These are phyloP conservation scores for Tolypocladium sp. DNA, from an alignment of 2,329 filamentous ascomycete species.

Conservation along the genomic window DNA sequence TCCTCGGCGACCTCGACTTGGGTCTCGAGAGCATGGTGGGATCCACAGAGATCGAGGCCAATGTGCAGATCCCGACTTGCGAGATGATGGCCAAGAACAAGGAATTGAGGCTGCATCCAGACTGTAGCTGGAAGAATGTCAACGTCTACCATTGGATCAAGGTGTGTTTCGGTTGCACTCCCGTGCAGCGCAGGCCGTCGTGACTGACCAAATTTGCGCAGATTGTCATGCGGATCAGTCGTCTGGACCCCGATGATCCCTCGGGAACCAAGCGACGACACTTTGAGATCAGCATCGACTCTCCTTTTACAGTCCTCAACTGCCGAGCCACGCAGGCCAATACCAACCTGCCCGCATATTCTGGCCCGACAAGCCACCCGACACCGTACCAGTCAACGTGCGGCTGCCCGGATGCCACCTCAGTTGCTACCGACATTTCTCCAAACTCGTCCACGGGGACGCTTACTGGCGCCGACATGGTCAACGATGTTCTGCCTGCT, in stretches of 20 bases:
- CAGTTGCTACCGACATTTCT: slow-evolving; percentile 49
- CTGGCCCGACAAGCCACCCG: slow-evolving; percentile 40
- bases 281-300: slow-evolving; percentile 95
- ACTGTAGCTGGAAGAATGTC: slow-evolving; percentile 89
- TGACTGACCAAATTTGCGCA: slow-evolving; percentile 22
- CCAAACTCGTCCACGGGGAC: slow-evolving; percentile 53
- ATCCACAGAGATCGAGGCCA: slow-evolving; percentile 90
- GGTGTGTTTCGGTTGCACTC: slow-evolving; percentile 32
- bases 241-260: slow-evolving; percentile 69
- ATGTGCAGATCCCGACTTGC: slow-evolving; percentile 83
- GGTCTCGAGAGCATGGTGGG: slow-evolving; percentile 66
- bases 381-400: slow-evolving; percentile 35
- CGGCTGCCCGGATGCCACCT: slow-evolving; percentile 46
- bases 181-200: background rate
- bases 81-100: slow-evolving; percentile 72
- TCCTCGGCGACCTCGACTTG: slow-evolving; percentile 71
- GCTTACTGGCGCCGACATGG: slow-evolving; percentile 29
- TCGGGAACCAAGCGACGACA: slow-evolving; percentile 66
- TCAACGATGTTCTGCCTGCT: slow-evolving; percentile 27
- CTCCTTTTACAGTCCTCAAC: slow-evolving; percentile 85
- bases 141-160: slow-evolving; percentile 97
- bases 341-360: slow-evolving; percentile 74
- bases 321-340: slow-evolving; percentile 91
- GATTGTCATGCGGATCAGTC: slow-evolving; percentile 90
- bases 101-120: slow-evolving; percentile 62